Conservation (phyloP, 148 eudicot species). For the Silene latifolia region DNA sequence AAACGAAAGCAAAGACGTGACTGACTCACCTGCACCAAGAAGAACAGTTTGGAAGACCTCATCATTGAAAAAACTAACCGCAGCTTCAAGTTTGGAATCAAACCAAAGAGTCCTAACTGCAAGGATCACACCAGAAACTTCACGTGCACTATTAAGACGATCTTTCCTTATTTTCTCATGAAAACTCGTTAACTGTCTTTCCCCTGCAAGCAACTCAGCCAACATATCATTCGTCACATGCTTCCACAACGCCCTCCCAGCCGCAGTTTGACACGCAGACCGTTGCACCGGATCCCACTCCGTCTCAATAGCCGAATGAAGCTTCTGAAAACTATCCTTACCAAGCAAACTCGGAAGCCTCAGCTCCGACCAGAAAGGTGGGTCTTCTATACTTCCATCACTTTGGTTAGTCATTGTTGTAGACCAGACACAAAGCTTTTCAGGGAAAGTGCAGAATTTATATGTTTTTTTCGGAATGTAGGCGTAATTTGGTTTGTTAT, state of each 20-base stretch:
- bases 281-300: constrained; percentile 61
- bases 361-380: constrained; percentile 57
- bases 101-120: constrained; percentile 95
- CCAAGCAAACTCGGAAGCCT: constrained; percentile 47
- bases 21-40: constrained; percentile 80
- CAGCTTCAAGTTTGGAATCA: constrained; percentile 70
- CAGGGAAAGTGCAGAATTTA: constrained; percentile 27
- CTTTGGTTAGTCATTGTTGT: constrained; percentile 44
- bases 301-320: constrained; percentile 53
- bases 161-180: constrained; percentile 84
- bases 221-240: constrained; percentile 70
- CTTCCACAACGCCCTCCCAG: constrained; percentile 91
- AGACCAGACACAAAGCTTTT: constrained; percentile 9
- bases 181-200: constrained; percentile 52
- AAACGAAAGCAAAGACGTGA: constrained; percentile 6
- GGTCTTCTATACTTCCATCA: constrained; percentile 30
- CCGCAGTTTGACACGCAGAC: constrained; percentile 91
- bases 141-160: constrained; percentile 53
- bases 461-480: constrained; percentile 20
- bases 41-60: constrained; percentile 69
- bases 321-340: constrained; percentile 32
- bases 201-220: constrained; percentile 89
- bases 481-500: constrained; percentile 12
- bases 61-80: constrained; percentile 48
- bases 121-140: constrained; percentile 88